phyloP scores from a whole-genome alignment of 1,284 basidiomycete genomes.

The Rhizopogon hawkerae region DNA sequence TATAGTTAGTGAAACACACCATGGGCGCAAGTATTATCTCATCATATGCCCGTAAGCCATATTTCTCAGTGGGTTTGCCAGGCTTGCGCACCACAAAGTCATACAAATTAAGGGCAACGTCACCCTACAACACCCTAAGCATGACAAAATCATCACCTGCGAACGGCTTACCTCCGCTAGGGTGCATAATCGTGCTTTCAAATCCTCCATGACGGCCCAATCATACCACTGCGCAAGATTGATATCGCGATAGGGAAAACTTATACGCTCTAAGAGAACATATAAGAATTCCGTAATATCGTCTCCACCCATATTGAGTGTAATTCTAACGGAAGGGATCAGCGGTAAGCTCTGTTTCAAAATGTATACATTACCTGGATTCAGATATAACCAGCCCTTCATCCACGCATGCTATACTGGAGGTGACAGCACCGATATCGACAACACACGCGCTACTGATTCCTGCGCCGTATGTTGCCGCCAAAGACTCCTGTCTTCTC shows the following conservation, averaged over 20 bases:
- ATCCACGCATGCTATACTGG: conserved; percentile 89
- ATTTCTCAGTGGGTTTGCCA: conserved; percentile 75
- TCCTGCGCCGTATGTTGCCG: conserved; percentile 92
- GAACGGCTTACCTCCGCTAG: conserved; percentile 63
- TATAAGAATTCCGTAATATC: conserved; percentile 88
- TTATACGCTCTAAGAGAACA: conserved; percentile 72
- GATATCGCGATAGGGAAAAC: conserved; percentile 83
- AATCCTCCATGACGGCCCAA: conserved; percentile 82
- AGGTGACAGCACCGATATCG: conserved; percentile 83
- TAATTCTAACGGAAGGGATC: conserved; percentile 47
- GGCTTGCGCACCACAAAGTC: conserved; percentile 84
- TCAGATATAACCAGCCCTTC: conserved; percentile 88
- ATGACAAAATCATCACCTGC: conserved; percentile 1
- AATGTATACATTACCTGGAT: conserved; percentile 55
- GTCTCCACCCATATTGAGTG: conserved; percentile 84
- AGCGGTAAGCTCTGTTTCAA: conserved; percentile 1
- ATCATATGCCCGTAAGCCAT: conserved; percentile 87
- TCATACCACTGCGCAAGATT: conserved; percentile 73
- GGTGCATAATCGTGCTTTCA: conserved; percentile 78
- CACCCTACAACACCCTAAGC: conserved; percentile 41
- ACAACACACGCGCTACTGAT: conserved; percentile 93
- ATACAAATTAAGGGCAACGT: conserved; percentile 82
- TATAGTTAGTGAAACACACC: conserved; percentile 37
- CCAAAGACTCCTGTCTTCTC: conserved; percentile 72
- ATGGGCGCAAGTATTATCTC: conserved; percentile 94